These are phyloP conservation scores for Penicillium olsonii DNA, from an alignment of 2,329 filamentous ascomycete species.

Conservation along the genomic window DNA sequence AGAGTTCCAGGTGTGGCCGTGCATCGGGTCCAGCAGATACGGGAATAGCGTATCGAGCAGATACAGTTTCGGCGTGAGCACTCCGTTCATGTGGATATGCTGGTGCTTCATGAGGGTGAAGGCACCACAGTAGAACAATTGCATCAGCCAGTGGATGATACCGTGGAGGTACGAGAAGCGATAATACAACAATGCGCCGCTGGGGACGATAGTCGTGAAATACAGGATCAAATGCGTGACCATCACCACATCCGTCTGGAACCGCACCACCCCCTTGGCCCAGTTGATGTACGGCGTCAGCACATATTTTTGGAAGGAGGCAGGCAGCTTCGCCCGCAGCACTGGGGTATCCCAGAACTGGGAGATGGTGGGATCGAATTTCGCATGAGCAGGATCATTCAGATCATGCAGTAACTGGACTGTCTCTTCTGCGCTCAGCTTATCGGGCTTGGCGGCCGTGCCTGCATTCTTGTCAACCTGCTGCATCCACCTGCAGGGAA, in stretches of 20 bases:
- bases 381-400: constrained; percentile 51
- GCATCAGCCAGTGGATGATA: constrained; percentile 65
- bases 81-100: constrained; percentile 75
- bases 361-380: constrained; percentile 60
- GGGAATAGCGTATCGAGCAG: constrained; percentile 68
- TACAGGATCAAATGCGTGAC: constrained; percentile 75
- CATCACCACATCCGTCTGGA: constrained; percentile 74
- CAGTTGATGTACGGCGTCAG: constrained; percentile 62
- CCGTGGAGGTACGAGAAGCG: constrained; percentile 70
- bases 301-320: constrained; percentile 50
- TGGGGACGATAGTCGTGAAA: constrained; percentile 68
- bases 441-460: constrained; percentile 12
- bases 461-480: constrained; percentile 7
- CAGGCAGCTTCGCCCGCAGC: constrained; percentile 39
- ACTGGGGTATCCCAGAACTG: constrained; percentile 53
- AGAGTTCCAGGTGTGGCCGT: constrained; percentile 83
- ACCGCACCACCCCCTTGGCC: constrained; percentile 60
- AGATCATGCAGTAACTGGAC: constrained; percentile 50
- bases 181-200: constrained; percentile 64
- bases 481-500: not conserved
- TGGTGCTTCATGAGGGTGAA: constrained; percentile 85
- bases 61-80: constrained; percentile 59
- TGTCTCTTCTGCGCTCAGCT: constrained; percentile 26
- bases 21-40: constrained; percentile 72
- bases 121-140: constrained; percentile 67